phyloP scores from a whole-genome alignment of 83 land plant genomes.

The Thuja plicata region DNA sequence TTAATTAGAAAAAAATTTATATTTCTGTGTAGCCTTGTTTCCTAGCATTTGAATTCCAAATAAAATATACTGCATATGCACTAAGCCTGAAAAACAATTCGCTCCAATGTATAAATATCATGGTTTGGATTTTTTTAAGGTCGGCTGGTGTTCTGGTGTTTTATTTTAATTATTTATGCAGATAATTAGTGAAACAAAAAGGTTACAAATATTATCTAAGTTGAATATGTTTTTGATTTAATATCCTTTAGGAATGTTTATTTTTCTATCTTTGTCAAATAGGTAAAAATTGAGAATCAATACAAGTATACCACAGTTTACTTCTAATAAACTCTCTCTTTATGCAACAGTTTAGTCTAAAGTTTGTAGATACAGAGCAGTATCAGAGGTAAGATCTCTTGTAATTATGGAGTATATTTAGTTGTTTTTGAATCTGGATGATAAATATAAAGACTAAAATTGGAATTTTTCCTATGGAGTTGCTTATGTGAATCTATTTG shows the following conservation, averaged over 20 bases:
- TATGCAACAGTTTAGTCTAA: conserved; percentile 68
- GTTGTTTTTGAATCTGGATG: neutral
- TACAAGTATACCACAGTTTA: neutral
- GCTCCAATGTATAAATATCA: neutral
- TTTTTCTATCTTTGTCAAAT: neutral
- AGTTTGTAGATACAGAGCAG: conserved; percentile 89
- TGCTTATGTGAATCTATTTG: neutral
- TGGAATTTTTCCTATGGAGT: neutral
- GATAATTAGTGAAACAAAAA: neutral
- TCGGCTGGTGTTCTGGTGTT: neutral
- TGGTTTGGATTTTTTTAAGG: neutral
- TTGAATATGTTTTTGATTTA: neutral
- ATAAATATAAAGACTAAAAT: neutral
- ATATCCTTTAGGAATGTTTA: neutral
- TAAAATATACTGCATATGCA: neutral
- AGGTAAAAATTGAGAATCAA: neutral
- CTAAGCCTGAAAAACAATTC: neutral
- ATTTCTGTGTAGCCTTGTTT: neutral
- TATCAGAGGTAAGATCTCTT: conserved; percentile 71
- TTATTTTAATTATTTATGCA: neutral
- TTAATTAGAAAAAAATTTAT: neutral
- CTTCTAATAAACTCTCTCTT: neutral
- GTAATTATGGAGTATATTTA: neutral
- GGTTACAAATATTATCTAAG: neutral
- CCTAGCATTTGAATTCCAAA: neutral